Evolutionary conservation across 495 filamentous ascomycete species (phyloP).

Genomic region (Diplogelasinospora grovesii): DNA sequence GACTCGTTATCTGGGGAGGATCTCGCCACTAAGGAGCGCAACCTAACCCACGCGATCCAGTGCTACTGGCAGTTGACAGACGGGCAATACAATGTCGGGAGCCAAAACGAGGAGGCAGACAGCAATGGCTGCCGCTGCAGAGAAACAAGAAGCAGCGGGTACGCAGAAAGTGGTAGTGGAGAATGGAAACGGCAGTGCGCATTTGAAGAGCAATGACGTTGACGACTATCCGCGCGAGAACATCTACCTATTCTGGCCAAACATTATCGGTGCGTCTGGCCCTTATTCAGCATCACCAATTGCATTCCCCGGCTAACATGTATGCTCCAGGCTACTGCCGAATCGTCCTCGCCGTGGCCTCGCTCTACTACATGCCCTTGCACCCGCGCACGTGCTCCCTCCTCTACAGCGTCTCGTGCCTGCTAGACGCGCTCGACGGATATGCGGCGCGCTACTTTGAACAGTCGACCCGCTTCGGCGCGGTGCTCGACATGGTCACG

Average conservation of each 20-base stretch:
- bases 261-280: slow-evolving; percentile 61
- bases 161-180: not conserved
- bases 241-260: slow-evolving; percentile 76
- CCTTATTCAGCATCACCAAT: not conserved
- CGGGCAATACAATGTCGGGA: no score
- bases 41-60: no score
- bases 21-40: no score
- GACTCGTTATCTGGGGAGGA: no score
- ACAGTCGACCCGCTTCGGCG: slow-evolving; percentile 90
- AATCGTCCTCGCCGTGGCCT: slow-evolving; percentile 81
- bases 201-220: no score
- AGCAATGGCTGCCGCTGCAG: no score
- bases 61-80: no score
- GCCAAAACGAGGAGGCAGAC: no score
- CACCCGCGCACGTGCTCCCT: slow-evolving; percentile 90
- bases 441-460: slow-evolving; percentile 81
- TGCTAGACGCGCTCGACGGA: slow-evolving; percentile 91
- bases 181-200: slow-evolving; percentile 3
- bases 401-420: slow-evolving; percentile 86
- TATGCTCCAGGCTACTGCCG: slow-evolving; percentile 66
- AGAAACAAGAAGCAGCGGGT: no score
- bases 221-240: slow-evolving; percentile 51
- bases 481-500: slow-evolving; percentile 94
- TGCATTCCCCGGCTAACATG: slow-evolving; percentile 1
- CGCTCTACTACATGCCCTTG: slow-evolving; percentile 96